Conservation (phyloP, 768 basidiomycete genomes). For the Sarcodon aspratus region DNA sequence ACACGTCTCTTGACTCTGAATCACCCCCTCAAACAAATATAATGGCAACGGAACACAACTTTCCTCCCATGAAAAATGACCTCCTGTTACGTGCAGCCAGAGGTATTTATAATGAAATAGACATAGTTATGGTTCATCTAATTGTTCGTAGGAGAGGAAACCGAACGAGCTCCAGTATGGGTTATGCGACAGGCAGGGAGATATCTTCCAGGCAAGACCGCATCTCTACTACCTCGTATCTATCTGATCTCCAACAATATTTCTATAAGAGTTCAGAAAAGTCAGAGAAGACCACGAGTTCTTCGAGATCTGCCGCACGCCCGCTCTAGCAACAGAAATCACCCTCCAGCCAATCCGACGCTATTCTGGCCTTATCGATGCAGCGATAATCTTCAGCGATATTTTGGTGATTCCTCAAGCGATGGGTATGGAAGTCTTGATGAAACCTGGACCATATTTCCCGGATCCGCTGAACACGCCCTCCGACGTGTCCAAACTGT, state of each 20-base stretch:
- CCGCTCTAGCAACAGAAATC: slow-evolving; percentile 78
- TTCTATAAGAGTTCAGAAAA: slow-evolving; percentile 71
- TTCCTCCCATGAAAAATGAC: slow-evolving; percentile 79
- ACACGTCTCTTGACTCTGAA: too few relatives aligned
- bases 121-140: neutral
- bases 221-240: slow-evolving; percentile 1
- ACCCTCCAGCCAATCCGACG: slow-evolving; percentile 92
- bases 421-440: slow-evolving; percentile 89
- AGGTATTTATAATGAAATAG: slow-evolving; percentile 30
- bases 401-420: slow-evolving; percentile 98
- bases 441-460: slow-evolving; percentile 89
- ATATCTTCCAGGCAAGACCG: slow-evolving; percentile 76
- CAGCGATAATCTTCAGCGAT: slow-evolving; percentile 96
- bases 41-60: slow-evolving; percentile 28
- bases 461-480: slow-evolving; percentile 77
- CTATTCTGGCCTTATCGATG: slow-evolving; percentile 80
- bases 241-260: neutral
- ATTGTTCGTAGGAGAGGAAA: slow-evolving; percentile 53
- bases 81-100: slow-evolving; percentile 79
- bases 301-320: slow-evolving; percentile 91
- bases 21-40: neutral
- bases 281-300: slow-evolving; percentile 83
- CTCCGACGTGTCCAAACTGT: slow-evolving; percentile 55
- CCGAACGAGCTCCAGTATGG: slow-evolving; percentile 94
- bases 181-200: slow-evolving; percentile 97